phyloP scores from a whole-genome alignment of 805 yeast species.

The Ogataea parapolymorpha region DNA sequence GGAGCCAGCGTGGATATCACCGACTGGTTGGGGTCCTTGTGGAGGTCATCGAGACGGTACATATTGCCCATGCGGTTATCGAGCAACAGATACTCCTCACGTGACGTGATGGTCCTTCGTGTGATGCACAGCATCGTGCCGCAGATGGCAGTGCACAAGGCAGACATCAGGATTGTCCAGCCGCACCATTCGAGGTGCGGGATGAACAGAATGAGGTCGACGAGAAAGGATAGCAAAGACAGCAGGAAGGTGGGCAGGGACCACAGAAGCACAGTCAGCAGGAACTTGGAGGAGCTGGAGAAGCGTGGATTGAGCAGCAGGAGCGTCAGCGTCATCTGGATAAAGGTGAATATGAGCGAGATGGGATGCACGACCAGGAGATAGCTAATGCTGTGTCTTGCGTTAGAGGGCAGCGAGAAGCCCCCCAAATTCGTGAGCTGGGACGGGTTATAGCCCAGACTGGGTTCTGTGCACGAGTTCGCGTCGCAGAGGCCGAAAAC shows the following conservation, averaged over 20 bases:
- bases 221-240: slow-evolving; percentile 69
- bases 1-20: slow-evolving; percentile 2
- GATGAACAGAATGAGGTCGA: slow-evolving; percentile 75
- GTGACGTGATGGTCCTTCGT: slow-evolving; percentile 60
- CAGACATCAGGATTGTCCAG: slow-evolving; percentile 74
- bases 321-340: slow-evolving; percentile 41
- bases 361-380: slow-evolving; percentile 67
- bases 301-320: slow-evolving; percentile 37
- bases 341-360: slow-evolving; percentile 51
- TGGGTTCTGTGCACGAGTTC: slow-evolving; percentile 37
- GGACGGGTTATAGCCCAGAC: slow-evolving; percentile 42
- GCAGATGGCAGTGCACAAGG: slow-evolving; percentile 59
- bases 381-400: slow-evolving; percentile 56
- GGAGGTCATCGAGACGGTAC: background rate
- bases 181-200: slow-evolving; percentile 79
- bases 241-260: slow-evolving; percentile 68
- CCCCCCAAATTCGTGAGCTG: slow-evolving; percentile 35
- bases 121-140: slow-evolving; percentile 68
- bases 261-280: slow-evolving; percentile 53
- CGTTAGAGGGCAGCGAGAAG: slow-evolving; percentile 54
- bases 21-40: slow-evolving; percentile 6
- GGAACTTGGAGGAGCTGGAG: slow-evolving; percentile 36
- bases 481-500: slow-evolving; percentile 64
- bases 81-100: slow-evolving; percentile 27
- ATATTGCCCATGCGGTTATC: background rate